Base-by-base conservation (phyloP, 75 land plant genomes). In the Picea sitchensis region DNA sequence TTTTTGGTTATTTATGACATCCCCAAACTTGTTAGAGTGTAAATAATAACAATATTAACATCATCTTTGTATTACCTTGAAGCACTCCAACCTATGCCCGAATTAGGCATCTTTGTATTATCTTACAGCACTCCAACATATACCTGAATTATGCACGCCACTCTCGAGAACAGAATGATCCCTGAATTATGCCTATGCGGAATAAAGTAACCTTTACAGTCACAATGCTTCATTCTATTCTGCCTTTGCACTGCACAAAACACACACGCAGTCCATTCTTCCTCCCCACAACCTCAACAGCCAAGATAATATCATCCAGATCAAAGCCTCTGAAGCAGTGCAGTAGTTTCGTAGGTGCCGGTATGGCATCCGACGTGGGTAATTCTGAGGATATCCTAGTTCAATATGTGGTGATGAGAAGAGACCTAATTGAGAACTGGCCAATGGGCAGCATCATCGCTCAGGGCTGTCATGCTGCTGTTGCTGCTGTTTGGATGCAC, bases 391-490 rank as follows among this genome's bases (percentile, higher is more conserved):
- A 96, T 15, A 78, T 85, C 59, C 17, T 94, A 36, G 88, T 93
- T 0, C 99, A 96, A 78, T 96, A 96, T 87, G 90, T 94, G 67
- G 98, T 96, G 32, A 83, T 96, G 41, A 82, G 99, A 59, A 82
- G 94, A 78, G 99, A 96, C 79, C 86, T 96, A 77, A 92, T 96
- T 57, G 97, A 94, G 44, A 68, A 82, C 58, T 96, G 98, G 99
- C 99, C 99, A 59, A 88, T 94, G 32, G 99, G 98, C 18, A 94
- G 99, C 81, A 81, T 96, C 59, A 90, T 96, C 12, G 83, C 99
- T 9, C 98, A 96, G 81, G 99, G 96, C 5, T 96, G 99, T 79
- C 99, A 96, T 85, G 99, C 98, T 64, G 79, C 98, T 21, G 98
- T 96, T 38, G 89, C 90, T 44, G 99, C 99, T 47, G 65, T 94